Evolutionary conservation across 371 early-diverging fungal genomes (phyloP), one percentile per base, ranked within the genome.

Genomic region (Actinomortierella ambigua): DNA sequence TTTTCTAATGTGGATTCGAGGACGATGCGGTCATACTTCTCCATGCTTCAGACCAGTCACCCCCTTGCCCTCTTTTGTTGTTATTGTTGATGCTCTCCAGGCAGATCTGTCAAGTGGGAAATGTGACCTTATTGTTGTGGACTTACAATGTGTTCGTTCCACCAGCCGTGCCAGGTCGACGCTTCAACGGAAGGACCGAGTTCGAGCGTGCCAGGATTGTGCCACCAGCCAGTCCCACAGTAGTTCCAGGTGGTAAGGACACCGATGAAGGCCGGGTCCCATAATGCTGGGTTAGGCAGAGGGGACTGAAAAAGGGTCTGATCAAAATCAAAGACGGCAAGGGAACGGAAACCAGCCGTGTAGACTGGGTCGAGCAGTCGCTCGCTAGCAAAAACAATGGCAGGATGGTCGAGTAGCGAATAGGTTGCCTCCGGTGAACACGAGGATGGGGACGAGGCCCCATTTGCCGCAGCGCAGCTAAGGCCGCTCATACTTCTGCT

Each of bases 291-390:
- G 62, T 88, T 91, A 6, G 91, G 91, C 23, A 81, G 61, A 2
- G 91, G 91, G 17, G 91, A 89, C 20, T 83, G 84, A 73, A 90
- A 90, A 23, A 91, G 78, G 14, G 91, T 90, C 57, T 89, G 87
- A 75, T 90, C 90, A 82, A 90, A 90, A 65, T 91, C 90, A 63
- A 89, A 87, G 20, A 90, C 75, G 6, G 77, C 63, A 34, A 84
- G 65, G 1, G 80, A 61, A 18, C 57, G 66, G 26, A 71, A 27
- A 9, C 52, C 22, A 2, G 34, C 40, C 14, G 50, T 50, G 27
- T 61, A 59, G 27, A 15, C 27, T 0, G 52, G 27, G 44, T 71
- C 63, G 22, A 44, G 26, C 40, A 71, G 62, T 20, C 51, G 49
- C 0, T 50, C 50, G 27, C 62, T 52, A 14, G 71, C 53, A 55